Evolutionary conservation across 2,329 filamentous ascomycete genomes (phyloP).

Genomic region (Pestalotiopsis sp.): DNA sequence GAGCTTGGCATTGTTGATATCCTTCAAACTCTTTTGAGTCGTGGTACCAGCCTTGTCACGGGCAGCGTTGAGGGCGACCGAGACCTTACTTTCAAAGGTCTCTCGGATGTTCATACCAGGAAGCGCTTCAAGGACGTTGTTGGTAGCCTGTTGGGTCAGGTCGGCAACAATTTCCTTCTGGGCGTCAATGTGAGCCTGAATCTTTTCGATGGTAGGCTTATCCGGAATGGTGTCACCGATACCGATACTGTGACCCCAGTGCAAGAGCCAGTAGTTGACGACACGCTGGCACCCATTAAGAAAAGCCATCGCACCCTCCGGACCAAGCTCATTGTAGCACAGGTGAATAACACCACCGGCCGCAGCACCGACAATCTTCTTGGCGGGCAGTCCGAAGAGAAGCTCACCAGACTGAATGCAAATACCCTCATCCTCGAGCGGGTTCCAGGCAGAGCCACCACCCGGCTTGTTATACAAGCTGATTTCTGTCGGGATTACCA

Average conservation of each 20-base stretch:
- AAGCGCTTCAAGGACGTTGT: slow-evolving; percentile 85
- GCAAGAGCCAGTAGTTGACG: slow-evolving; percentile 95
- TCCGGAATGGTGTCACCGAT: slow-evolving; percentile 98
- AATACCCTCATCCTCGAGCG: slow-evolving; percentile 75
- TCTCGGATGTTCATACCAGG: slow-evolving; percentile 99
- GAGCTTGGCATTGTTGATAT: slow-evolving; percentile 93
- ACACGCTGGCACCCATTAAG: slow-evolving; percentile 95
- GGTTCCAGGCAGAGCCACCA: slow-evolving; percentile 54
- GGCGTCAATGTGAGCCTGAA: slow-evolving; percentile 78
- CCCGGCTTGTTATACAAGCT: slow-evolving; percentile 74
- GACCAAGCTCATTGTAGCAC: slow-evolving; percentile 92
- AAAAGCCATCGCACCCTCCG: slow-evolving; percentile 86
- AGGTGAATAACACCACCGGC: slow-evolving; percentile 92
- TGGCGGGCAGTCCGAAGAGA: slow-evolving; percentile 86
- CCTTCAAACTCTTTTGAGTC: slow-evolving; percentile 90
- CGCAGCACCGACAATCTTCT: slow-evolving; percentile 91
- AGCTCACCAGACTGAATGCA: slow-evolving; percentile 86
- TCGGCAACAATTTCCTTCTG: slow-evolving; percentile 81
- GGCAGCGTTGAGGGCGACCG: slow-evolving; percentile 89
- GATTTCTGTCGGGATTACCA: slow-evolving; percentile 86
- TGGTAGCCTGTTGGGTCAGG: slow-evolving; percentile 78
- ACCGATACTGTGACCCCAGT: slow-evolving; percentile 96
- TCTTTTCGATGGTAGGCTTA: slow-evolving; percentile 77
- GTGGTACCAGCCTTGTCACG: slow-evolving; percentile 95
- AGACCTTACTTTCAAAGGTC: slow-evolving; percentile 97